These are phyloP conservation scores for Acer yangbiense DNA, from an alignment of 345 rosid species.

Conservation along the genomic window DNA sequence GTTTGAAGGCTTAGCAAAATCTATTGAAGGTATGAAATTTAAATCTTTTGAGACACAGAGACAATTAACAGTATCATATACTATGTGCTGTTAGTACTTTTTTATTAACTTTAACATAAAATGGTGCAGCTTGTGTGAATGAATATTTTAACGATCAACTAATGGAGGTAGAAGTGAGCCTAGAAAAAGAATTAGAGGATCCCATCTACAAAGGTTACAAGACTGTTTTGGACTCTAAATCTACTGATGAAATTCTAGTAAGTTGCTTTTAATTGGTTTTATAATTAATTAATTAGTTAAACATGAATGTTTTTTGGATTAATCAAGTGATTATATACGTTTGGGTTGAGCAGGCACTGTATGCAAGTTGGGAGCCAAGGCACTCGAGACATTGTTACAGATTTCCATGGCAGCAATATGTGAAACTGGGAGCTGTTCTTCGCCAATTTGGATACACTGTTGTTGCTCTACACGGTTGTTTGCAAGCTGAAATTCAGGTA, in stretches of 20 bases:
- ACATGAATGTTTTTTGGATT: background rate
- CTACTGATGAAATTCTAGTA: conserved; percentile 74
- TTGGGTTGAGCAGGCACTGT: conserved; percentile 48
- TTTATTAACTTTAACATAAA: background rate
- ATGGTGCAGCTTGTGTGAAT: conserved; percentile 61
- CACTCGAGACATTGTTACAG: conserved; percentile 54
- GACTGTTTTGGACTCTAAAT: conserved; percentile 76
- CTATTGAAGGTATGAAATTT: conserved; percentile 57
- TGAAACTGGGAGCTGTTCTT: conserved; percentile 76
- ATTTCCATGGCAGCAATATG: conserved; percentile 79
- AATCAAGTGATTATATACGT: too few relatives aligned
- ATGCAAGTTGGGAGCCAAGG: conserved; percentile 93
- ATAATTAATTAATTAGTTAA: background rate
- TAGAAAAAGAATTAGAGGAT: conserved; percentile 47
- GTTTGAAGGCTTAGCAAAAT: conserved; percentile 74
- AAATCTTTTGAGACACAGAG: too few relatives aligned
- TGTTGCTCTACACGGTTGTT: conserved; percentile 84
- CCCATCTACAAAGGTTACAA: conserved; percentile 71
- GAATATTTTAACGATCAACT: conserved; percentile 56
- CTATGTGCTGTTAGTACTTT: too few relatives aligned
- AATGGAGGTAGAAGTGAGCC: conserved; percentile 18
- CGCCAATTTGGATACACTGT: conserved; percentile 81
- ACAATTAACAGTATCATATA: too few relatives aligned
- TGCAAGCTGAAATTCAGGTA: conserved; percentile 85
- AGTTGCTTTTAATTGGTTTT: conserved; percentile 3